Evolutionary conservation across 2,329 filamentous ascomycete species (phyloP), one percentile per base, ranked within the genome.

Genomic region (Alternaria conjuncta): DNA sequence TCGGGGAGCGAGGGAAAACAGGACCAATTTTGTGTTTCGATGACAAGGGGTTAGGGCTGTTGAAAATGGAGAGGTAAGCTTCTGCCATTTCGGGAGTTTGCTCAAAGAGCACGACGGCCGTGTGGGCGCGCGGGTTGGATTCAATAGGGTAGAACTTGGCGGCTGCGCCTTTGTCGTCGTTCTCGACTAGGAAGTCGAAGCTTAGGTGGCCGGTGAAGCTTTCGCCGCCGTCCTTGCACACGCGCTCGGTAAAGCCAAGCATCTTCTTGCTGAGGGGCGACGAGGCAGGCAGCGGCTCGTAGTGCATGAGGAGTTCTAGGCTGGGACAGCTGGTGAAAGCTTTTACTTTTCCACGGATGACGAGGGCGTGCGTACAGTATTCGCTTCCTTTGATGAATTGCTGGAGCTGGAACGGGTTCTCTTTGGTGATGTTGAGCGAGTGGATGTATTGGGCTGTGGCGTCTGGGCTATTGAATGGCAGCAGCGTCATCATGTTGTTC

Each of bases 61-160:
- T 45, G 66, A 77, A 60, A 28, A 68, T 55, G 46, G 69, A 70
- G 11, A 77, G 62, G 61, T 78, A 78, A 15, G 71, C 72, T 15
- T 74, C 71, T 18, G 71, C 73, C 64, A 76, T 67, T 26, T 74
- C 65, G 5, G 71, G 66, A n/a, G 61, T 75, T 21, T 73, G 66
- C 25, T 71, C 79, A 73, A 92, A 90, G 1, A 92, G 79, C 1
- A 88, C 83, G 0, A 90, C 86, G 0, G 90, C 90, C 0, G 90
- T 92, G 70, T 92, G 90, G 0, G 87, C 88, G 13, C 90, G 82
- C 0, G 90, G 90, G 60, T 92, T 92, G 72, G 90, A 92, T 73
- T 92, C 90, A 60, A 92, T 92, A 0, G 89, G 88, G 66, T 88
- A 90, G 2, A 92, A 75, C 26, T 69, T 72, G 12, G 81, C 71